Conservation (phyloP, 2,329 filamentous ascomycete genomes). For the Apiospora sp. region DNA sequence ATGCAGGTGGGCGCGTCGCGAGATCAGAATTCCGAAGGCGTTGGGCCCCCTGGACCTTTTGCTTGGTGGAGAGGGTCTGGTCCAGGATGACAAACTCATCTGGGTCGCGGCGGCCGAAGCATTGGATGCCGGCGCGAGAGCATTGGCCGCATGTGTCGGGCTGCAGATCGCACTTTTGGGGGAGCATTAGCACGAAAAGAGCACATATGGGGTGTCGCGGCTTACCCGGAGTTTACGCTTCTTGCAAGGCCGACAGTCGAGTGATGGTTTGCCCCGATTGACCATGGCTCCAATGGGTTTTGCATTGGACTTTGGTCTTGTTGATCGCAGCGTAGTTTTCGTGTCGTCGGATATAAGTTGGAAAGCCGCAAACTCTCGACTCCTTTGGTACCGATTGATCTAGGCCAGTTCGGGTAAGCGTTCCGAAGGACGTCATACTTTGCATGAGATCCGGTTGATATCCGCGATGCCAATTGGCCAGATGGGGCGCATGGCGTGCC, state of each 20-base stretch:
- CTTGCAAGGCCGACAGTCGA: slow-evolving; percentile 37
- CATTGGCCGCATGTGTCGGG: slow-evolving; percentile 37
- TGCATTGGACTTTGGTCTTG: too few relatives aligned
- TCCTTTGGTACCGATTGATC: neutral
- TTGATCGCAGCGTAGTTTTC: neutral
- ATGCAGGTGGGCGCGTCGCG: neutral
- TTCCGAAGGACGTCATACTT: slow-evolving; percentile 15
- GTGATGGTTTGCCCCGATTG: slow-evolving; percentile 34
- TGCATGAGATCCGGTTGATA: neutral
- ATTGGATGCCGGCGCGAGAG: slow-evolving; percentile 33
- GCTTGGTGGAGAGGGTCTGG: slow-evolving; percentile 32
- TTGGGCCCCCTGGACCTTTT: slow-evolving; percentile 27
- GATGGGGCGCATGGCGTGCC: neutral
- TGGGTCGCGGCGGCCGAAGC: slow-evolving; percentile 38
- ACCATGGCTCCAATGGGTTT: too few relatives aligned
- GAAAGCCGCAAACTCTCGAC: neutral
- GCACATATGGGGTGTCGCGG: neutral
- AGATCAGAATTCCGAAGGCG: neutral
- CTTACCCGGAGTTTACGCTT: slow-evolving; percentile 36
- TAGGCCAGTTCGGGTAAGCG: slow-evolving; percentile 3
- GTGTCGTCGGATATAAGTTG: neutral
- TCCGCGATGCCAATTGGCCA: neutral
- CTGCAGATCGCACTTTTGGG: slow-evolving; percentile 34
- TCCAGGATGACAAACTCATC: slow-evolving; percentile 36
- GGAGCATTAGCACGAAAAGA: neutral